Conservation (phyloP, 2,329 filamentous ascomycete species). For the Alternaria conjuncta region DNA sequence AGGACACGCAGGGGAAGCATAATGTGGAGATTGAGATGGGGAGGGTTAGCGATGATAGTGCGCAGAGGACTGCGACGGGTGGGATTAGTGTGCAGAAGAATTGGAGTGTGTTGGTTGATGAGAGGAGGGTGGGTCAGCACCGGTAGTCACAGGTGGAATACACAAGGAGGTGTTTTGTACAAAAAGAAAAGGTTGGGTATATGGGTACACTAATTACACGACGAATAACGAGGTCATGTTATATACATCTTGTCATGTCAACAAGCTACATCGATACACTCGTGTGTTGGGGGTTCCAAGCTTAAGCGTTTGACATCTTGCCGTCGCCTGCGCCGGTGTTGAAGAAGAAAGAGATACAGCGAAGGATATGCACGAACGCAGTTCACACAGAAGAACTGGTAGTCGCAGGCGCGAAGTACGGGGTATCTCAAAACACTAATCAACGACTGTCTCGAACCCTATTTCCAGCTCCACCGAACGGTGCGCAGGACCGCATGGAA, state of each 20-base stretch:
- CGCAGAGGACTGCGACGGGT: not conserved
- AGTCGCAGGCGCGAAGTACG: not conserved
- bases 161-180: not conserved
- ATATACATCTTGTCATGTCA: not conserved
- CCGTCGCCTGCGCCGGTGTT: not conserved
- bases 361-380: not conserved
- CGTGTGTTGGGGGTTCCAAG: not conserved
- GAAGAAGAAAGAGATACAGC: not conserved
- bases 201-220: not conserved
- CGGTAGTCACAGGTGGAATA: not conserved
- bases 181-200: not conserved
- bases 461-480: slow-evolving; percentile 17
- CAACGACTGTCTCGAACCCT: not conserved
- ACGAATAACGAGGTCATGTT: not conserved
- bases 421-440: not conserved
- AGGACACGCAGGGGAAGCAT: slow-evolving; percentile 13
- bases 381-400: not conserved
- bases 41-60: slow-evolving; percentile 12
- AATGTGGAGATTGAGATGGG: slow-evolving; percentile 13
- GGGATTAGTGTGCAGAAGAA: slow-evolving; percentile 14
- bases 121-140: not conserved
- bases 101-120: slow-evolving; percentile 13
- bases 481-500: slow-evolving; percentile 8
- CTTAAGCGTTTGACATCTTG: not conserved
- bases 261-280: not conserved